Evolutionary conservation across 257 asterid species (phyloP), one percentile per base, ranked within the genome.

Genomic region (Plantago elongata): DNA sequence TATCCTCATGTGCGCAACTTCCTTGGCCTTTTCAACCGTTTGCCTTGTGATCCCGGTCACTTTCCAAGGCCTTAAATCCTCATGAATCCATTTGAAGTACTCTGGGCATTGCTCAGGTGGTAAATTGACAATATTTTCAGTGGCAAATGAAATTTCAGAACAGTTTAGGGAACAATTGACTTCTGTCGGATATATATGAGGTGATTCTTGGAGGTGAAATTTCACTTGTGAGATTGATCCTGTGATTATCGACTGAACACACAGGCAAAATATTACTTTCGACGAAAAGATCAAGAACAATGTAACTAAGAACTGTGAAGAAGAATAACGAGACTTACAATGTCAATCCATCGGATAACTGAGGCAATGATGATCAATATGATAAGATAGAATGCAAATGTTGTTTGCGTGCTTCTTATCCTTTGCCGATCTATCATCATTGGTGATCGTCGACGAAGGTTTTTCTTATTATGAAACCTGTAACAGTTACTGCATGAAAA

Each of bases 1-100:
- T 67, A 88, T 60, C 70, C 96, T 77, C 22, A 85, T 47, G 69
- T 90, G 83, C 2, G 94, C 82, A 10, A 62, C 49, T 1, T 62
- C 15, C 54, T 69, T 79, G 1, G 83, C 88, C 17, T 60, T 66
- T 62, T 82, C 95, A 7, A 85, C 75, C 81, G 76, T 77, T 43
- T 83, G 77, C 27, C 47, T 57, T 2, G 94, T 75, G 65, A 87
- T 82, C 58, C 97, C 97, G 10, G 72, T 54, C 3, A 45, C 74
- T 63, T 73, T 74, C 97, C 97, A 90, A 3, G 95, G 91, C 65
- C 61, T 70, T 66, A 90, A 77, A 67, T 90, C 97, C 68, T 90
- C 89, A 27, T 90, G 95, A 62, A 90, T 87, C 97, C 97, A 90
- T 61, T 63, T 78, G 66, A 90, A 87, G 79, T 88, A 88, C 4